Evolutionary conservation across 495 filamentous ascomycete genomes (phyloP), one percentile per base, ranked within the genome.

Genomic region (Penicillium arizonense): DNA sequence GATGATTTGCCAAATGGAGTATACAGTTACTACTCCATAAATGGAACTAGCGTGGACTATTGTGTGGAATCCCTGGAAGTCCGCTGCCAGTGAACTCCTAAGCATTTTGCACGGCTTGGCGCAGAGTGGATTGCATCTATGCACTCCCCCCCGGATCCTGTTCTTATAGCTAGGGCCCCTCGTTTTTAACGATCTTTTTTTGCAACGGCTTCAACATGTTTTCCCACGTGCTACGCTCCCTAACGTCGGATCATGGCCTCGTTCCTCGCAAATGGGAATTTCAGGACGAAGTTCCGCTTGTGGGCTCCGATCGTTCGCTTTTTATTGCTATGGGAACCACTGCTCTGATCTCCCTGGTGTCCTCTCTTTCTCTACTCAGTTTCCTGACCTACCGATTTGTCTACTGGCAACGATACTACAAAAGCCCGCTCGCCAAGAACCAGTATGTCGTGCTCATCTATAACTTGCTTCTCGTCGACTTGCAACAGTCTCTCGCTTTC

Each of bases 391-490:
- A 77, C 60, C 79, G 80, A 50, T 71, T 87, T 44, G 62, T 85
- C 18, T 71, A 70, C 51, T 85, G 82, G 83, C 69, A 67, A n/a
- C 64, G 64, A 2, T 68, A 72, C 47, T 79, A 78, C 67, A 72
- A 69, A 45, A 54, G 53, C 7, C 64, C 65, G n/a, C 61, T 75
- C 8, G 58, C 61, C 10, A 50, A 68, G 33, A 90, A 90, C 63
- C 87, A 92, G 69, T 89, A 86, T 55, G 78, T 90, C 14, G 63
- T 90, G 33, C 76, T 92, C 28, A 83, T 90, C 55, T 85, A 83
- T 63, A 89, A 89, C 64, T 79, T 90, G 4, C 72, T 90, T 7
- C 62, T 90, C 13, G 85, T 86, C 49, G 87, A 91, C 60, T 64
- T 90, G 35, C 85, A 89, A 56, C 87, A 90, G 59, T 71, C 83